These are phyloP conservation scores for Mimosa pudica DNA, from an alignment of 306 rosid species.

Conservation along the genomic window DNA sequence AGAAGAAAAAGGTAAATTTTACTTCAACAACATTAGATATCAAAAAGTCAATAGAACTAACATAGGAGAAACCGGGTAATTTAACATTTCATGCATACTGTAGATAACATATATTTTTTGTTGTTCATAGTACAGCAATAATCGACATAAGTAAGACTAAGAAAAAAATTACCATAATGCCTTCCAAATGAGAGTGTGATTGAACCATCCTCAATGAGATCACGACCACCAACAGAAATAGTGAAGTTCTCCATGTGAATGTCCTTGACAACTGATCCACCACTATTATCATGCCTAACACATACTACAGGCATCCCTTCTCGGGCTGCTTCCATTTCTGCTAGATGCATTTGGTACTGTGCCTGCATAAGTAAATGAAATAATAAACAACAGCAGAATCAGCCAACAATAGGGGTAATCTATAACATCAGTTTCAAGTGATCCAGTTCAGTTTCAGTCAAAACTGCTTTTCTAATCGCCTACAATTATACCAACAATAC, in stretches of 20 bases:
- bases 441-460: constrained; percentile 7
- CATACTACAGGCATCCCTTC: constrained; percentile 91
- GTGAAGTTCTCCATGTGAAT: constrained; percentile 86
- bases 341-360: constrained; percentile 83
- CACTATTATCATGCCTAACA: constrained; percentile 68
- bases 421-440: constrained; percentile 1
- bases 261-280: constrained; percentile 83
- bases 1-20: neutral
- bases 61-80: neutral
- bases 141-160: neutral
- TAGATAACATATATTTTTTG: neutral
- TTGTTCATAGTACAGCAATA: neutral
- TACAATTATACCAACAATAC: constrained; percentile 8
- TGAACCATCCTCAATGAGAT: constrained; percentile 88
- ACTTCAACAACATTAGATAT: neutral
- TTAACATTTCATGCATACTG: neutral
- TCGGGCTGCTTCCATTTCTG: constrained; percentile 91
- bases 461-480: neutral
- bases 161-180: constrained; percentile 76
- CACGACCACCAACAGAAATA: constrained; percentile 97
- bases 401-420: neutral
- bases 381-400: constrained; percentile 11
- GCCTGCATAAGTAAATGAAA: constrained; percentile 47
- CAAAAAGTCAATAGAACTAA: neutral
- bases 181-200: constrained; percentile 92